A percentile compares a stretch with the other conserved stretches of the same genome.
Conservation (phyloP, 2,329 filamentous ascomycete species). For the Lanzia echinophila region DNA sequence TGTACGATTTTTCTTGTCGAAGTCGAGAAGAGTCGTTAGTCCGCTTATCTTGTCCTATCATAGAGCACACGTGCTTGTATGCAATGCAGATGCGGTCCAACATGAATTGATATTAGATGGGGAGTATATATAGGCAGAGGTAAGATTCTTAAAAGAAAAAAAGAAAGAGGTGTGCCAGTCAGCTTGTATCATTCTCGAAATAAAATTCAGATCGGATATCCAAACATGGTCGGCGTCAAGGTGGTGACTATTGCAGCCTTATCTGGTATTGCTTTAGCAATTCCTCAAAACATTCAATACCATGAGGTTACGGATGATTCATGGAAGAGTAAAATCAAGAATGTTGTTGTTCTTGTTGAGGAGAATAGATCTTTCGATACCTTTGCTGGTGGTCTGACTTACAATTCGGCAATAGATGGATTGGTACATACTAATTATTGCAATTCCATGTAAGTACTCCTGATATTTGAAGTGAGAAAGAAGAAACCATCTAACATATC, state of each 20-base stretch:
- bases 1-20: neutral
- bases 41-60: constrained; percentile 5
- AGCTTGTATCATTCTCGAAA: neutral
- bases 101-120: neutral
- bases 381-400: constrained; percentile 35
- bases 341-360: constrained; percentile 41
- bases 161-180: neutral
- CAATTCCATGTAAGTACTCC: constrained; percentile 33
- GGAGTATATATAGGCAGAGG: constrained; percentile 1
- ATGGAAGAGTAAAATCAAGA: constrained; percentile 38
- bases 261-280: constrained; percentile 19
- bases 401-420: constrained; percentile 33
- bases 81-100: neutral
- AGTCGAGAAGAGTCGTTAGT: neutral
- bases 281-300: constrained; percentile 12
- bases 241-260: constrained; percentile 13
- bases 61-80: constrained; percentile 2
- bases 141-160: neutral
- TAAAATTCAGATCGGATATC: too few relatives aligned
- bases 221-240: constrained; percentile 7
- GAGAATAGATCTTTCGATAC: constrained; percentile 37
- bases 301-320: constrained; percentile 10
- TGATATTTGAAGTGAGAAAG: neutral
- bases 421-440: constrained; percentile 33
- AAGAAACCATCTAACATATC: constrained; percentile 1